Evolutionary conservation across 1,284 basidiomycete species (phyloP).

Genomic region (Neonothopanus nambi): DNA sequence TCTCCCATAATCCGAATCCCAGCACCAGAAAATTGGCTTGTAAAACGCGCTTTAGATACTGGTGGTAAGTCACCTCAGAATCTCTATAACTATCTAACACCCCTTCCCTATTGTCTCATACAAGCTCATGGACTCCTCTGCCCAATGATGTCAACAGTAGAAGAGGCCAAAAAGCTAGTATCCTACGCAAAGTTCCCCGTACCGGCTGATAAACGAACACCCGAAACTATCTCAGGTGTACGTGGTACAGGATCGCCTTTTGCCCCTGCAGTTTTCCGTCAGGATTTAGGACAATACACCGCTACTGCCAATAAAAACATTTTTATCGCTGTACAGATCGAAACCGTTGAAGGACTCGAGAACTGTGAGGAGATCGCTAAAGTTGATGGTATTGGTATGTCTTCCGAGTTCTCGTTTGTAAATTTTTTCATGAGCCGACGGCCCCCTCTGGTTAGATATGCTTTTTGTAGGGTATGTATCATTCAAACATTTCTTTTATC

Average conservation of each 20-base stretch:
- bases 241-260: constrained; percentile 30
- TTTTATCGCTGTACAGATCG: constrained; percentile 21
- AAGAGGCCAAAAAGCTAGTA: constrained; percentile 21
- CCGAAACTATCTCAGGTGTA: constrained; percentile 21
- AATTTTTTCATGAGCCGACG: not conserved
- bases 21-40: constrained; percentile 24
- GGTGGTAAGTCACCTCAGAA: constrained; percentile 21
- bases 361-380: constrained; percentile 22
- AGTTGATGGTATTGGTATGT: constrained; percentile 20
- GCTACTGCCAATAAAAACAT: constrained; percentile 21
- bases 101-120: no score
- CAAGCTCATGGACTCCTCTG: constrained; percentile 23
- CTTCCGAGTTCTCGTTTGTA: not conserved
- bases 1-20: constrained; percentile 22
- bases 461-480: constrained; percentile 19
- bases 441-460: constrained; percentile 18
- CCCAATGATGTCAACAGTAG: constrained; percentile 23
- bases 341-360: constrained; percentile 17
- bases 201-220: constrained; percentile 5
- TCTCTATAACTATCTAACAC: no score
- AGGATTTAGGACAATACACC: constrained; percentile 20
- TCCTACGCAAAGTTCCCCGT: constrained; percentile 23
- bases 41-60: constrained; percentile 23
- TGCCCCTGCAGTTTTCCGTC: constrained; percentile 27
- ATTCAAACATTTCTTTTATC: not conserved